A percentile compares a stretch with the other conserved stretches of the same genome.
Evolutionary conservation across 805 yeast species (phyloP).

Genomic region (Isabelozyma gotoi): DNA sequence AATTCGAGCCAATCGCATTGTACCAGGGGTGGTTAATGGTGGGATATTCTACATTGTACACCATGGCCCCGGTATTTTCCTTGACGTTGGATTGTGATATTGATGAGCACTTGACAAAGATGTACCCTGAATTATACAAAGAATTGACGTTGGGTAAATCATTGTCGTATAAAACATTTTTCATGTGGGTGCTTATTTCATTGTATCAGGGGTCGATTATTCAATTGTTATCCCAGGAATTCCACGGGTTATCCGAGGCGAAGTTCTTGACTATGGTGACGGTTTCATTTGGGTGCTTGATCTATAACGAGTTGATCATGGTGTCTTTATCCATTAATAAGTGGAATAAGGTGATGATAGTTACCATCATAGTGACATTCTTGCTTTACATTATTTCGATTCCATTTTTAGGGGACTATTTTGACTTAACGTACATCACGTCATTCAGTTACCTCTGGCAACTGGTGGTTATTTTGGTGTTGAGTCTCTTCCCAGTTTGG

Average conservation of each 20-base stretch:
- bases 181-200: constrained; percentile 87
- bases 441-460: constrained; percentile 70
- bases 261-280: constrained; percentile 79
- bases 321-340: constrained; percentile 88
- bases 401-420: constrained; percentile 88
- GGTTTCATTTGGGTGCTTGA: constrained; percentile 73
- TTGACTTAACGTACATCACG: constrained; percentile 63
- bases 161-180: constrained; percentile 81
- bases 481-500: constrained; percentile 90
- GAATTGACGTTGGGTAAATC: constrained; percentile 89
- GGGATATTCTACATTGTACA: constrained; percentile 94
- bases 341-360: constrained; percentile 82
- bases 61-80: constrained; percentile 98
- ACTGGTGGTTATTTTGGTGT: constrained; percentile 55
- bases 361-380: constrained; percentile 70
- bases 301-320: constrained; percentile 88
- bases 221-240: constrained; percentile 76
- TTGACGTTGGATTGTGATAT: constrained; percentile 89
- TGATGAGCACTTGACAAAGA: constrained; percentile 79
- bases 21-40: constrained; percentile 98
- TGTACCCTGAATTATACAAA: constrained; percentile 92
- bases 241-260: constrained; percentile 58
- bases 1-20: constrained; percentile 90
- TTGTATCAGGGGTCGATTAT: constrained; percentile 88
- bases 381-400: constrained; percentile 67